Evolutionary conservation across 345 rosid genomes (phyloP), one percentile per base, ranked within the genome.

Genomic region (Aquilaria yunnanensis): DNA sequence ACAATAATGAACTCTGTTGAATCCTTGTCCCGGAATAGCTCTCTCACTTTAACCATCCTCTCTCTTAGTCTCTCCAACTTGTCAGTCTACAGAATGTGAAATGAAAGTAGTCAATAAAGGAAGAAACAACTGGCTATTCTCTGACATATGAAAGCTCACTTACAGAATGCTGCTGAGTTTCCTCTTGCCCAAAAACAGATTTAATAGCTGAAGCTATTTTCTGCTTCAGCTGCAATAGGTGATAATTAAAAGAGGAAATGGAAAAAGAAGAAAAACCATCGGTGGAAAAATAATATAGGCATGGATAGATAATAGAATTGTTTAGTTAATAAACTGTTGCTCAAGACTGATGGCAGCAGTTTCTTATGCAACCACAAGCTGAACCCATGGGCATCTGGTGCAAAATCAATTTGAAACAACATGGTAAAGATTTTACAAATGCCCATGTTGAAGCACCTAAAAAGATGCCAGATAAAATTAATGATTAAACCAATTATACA

Each of bases 11-110:
- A 94, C 64, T 94, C 99, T 9, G 99, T 94, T 37, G 99, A 82
- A 57, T 94, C 89, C 3, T 82, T 73, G 77, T 90, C 89, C 60
- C 87, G 96, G 41, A 94, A 94, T 67, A 94, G 99, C 59, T 94
- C 99, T 6, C 97, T 82, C 64, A 94, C 99, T 90, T 94, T 90
- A 62, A 94, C 66, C 99, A 94, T 94, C 75, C 97, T 90, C 59
- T 94, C 95, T 79, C 99, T 83, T 32, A 94, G 75, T 33, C 54
- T 59, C 85, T 94, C 96, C 79, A 90, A 76, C 75, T 88, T 94
- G 83, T 86, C 88, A 29, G 92, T 77, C 99, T 94, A 72, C 61
- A 66, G 10, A 49, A 32, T 46, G 51, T 53, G 49, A 64, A 45
- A 58, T 2, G 32, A 47, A 54, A 63, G 63, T 32, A n/a, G 47